A percentile compares a stretch with the other conserved stretches of the same genome.
phyloP scores from a whole-genome alignment of 2,329 filamentous ascomycete species.

The Polychaeton citri region DNA sequence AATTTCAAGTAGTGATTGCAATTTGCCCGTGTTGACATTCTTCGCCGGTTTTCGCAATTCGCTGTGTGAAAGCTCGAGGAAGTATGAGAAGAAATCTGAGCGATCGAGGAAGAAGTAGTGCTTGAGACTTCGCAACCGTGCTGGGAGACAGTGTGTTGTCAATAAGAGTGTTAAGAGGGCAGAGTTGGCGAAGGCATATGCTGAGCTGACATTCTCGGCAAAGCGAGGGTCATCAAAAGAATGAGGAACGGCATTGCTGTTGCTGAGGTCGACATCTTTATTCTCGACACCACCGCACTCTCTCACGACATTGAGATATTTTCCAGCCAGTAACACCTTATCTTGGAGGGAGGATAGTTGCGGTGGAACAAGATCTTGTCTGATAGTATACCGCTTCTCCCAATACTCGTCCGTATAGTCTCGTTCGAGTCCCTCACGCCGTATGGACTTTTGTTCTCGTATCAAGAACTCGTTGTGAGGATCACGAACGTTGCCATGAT shows the following conservation, averaged over 20 bases:
- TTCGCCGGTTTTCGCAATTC: conserved; percentile 76
- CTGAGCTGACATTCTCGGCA: conserved; percentile 87
- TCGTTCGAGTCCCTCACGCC: conserved; percentile 76
- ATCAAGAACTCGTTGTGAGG: conserved; percentile 88
- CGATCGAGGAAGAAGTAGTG: conserved; percentile 99
- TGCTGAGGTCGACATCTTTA: conserved; percentile 47
- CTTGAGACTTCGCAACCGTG: conserved; percentile 77
- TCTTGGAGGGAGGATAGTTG: conserved; percentile 85
- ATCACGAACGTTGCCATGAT: conserved; percentile 89
- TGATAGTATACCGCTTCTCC: conserved; percentile 93
- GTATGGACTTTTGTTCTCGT: conserved; percentile 91
- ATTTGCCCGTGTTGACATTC: conserved; percentile 77
- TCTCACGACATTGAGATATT: conserved; percentile 94
- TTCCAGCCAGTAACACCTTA: conserved; percentile 87
- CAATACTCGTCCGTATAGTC: conserved; percentile 99
- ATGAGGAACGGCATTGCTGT: conserved; percentile 76
- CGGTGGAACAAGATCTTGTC: conserved; percentile 80
- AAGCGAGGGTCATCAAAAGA: conserved; percentile 88
- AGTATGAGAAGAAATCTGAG: conserved; percentile 96
- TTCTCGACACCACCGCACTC: conserved; percentile 88
- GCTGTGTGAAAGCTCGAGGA: conserved; percentile 78
- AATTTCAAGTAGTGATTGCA: conserved; percentile 90
- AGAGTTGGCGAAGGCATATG: conserved; percentile 90
- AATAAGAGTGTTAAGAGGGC: conserved; percentile 82
- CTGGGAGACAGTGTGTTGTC: conserved; percentile 82